phyloP scores from a whole-genome alignment of 2,329 filamentous ascomycete genomes.

The Penicillium sclerotiorum region DNA sequence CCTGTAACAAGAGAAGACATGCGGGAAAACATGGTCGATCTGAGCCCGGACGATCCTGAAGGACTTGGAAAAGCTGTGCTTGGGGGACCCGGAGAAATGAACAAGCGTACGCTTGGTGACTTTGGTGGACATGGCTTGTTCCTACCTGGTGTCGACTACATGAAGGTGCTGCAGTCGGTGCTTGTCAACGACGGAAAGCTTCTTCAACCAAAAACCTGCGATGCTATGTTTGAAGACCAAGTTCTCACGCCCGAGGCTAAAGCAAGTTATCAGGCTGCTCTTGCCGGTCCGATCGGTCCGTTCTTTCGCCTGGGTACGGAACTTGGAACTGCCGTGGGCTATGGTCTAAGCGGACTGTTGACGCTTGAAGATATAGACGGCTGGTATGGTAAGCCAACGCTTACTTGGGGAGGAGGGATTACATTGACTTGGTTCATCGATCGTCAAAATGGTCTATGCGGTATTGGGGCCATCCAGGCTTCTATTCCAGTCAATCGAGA shows the following conservation, averaged over 20 bases:
- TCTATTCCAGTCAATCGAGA: constrained; percentile 37
- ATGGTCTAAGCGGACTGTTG: constrained; percentile 48
- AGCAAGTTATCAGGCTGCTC: constrained; percentile 27
- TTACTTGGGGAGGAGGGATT: constrained; percentile 52
- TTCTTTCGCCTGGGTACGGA: constrained; percentile 44
- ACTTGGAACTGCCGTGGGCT: constrained; percentile 35
- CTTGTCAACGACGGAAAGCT: constrained; percentile 35
- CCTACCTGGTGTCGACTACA: constrained; percentile 30
- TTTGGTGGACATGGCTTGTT: constrained; percentile 52
- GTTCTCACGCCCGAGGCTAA: constrained; percentile 31
- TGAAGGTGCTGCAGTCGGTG: constrained; percentile 35
- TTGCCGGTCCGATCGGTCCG: constrained; percentile 34
- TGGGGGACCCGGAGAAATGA: constrained; percentile 38
- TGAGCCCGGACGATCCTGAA: constrained; percentile 43
- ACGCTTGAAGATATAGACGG: constrained; percentile 46
- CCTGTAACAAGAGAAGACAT: constrained; percentile 42
- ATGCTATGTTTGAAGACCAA: constrained; percentile 34
- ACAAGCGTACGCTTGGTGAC: constrained; percentile 32
- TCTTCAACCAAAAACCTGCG: constrained; percentile 28
- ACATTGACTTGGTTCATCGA: constrained; percentile 55
- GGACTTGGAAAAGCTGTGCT: constrained; percentile 39
- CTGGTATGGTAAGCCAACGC: constrained; percentile 48
- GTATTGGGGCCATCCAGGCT: constrained; percentile 45
- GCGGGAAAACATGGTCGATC: constrained; percentile 39
- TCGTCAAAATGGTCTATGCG: constrained; percentile 51